Conservation (phyloP, 2,329 filamentous ascomycete species). For the Fusarium sp. region DNA sequence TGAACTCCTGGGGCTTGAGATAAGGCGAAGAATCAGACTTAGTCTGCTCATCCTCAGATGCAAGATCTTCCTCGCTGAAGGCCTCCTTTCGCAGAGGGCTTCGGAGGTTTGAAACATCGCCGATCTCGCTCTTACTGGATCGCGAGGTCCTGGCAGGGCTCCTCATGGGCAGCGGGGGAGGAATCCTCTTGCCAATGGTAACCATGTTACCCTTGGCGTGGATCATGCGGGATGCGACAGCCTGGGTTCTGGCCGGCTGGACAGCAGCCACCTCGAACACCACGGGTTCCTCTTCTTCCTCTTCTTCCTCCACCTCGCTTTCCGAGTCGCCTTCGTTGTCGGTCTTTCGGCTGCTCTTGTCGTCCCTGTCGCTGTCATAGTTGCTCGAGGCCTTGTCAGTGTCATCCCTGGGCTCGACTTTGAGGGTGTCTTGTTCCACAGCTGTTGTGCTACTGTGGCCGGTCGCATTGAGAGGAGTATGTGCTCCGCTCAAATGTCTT, state of each 20-base stretch:
- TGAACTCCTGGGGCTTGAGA: constrained; percentile 32
- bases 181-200: constrained; percentile 81
- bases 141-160: constrained; percentile 74
- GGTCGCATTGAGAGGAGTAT: constrained; percentile 30
- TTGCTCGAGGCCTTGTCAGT: constrained; percentile 39
- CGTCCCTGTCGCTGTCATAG: constrained; percentile 39
- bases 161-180: constrained; percentile 80
- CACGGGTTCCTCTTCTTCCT: constrained; percentile 66
- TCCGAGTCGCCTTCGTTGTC: constrained; percentile 38
- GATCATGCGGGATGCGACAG: constrained; percentile 72
- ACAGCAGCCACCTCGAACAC: constrained; percentile 73
- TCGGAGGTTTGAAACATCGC: constrained; percentile 64
- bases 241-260: constrained; percentile 63
- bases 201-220: constrained; percentile 81
- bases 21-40: constrained; percentile 34
- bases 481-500: constrained; percentile 53
- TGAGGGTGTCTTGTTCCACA: constrained; percentile 33
- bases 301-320: constrained; percentile 32
- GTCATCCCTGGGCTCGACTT: constrained; percentile 38
- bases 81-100: constrained; percentile 63
- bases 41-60: constrained; percentile 35
- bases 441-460: constrained; percentile 35
- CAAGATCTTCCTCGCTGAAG: constrained; percentile 51
- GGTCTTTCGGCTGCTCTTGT: constrained; percentile 42
- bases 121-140: constrained; percentile 61